Evolutionary conservation across 2,329 filamentous ascomycete species (phyloP).

Genomic region (Orbilia brochopaga): DNA sequence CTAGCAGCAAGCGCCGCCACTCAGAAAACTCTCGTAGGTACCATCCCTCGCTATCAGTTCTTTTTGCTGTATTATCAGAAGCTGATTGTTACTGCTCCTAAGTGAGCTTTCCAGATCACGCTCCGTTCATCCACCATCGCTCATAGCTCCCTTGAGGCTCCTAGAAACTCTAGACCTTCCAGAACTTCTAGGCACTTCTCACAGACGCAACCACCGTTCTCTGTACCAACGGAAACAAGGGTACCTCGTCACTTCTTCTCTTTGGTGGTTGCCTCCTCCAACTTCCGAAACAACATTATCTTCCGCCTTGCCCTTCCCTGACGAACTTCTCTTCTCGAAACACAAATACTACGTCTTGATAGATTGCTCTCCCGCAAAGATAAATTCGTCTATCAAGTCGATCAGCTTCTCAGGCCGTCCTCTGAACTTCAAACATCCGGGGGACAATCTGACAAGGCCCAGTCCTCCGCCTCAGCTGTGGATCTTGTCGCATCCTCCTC

Average conservation of each 20-base stretch:
- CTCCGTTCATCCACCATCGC: not conserved
- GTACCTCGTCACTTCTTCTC: not conserved
- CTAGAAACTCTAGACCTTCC: slow-evolving; percentile 15
- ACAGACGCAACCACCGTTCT: not conserved
- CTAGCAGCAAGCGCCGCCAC: not conserved
- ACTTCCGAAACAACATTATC: slow-evolving; percentile 3
- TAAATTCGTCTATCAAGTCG: slow-evolving; percentile 35
- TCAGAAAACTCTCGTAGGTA: not conserved
- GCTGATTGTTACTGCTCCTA: not conserved
- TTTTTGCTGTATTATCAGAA: not conserved
- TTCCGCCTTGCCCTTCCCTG: not conserved
- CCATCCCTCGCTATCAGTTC: not conserved
- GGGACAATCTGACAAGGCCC: slow-evolving; percentile 17
- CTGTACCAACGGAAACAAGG: not conserved
- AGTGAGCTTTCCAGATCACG: not conserved
- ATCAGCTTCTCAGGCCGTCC: not conserved
- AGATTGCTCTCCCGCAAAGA: slow-evolving; percentile 28
- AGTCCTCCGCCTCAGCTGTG: slow-evolving; percentile 27
- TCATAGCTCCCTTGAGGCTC: not conserved
- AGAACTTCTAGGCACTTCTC: slow-evolving; percentile 6
- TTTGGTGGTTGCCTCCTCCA: slow-evolving; percentile 7
- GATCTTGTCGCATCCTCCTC: slow-evolving; percentile 7
- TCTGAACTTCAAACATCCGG: slow-evolving; percentile 16
- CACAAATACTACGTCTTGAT: slow-evolving; percentile 12
- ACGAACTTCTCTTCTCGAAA: slow-evolving; percentile 7